Base-by-base conservation (phyloP, 2,329 filamentous ascomycete genomes). In the Pestalotiopsis sp. region DNA sequence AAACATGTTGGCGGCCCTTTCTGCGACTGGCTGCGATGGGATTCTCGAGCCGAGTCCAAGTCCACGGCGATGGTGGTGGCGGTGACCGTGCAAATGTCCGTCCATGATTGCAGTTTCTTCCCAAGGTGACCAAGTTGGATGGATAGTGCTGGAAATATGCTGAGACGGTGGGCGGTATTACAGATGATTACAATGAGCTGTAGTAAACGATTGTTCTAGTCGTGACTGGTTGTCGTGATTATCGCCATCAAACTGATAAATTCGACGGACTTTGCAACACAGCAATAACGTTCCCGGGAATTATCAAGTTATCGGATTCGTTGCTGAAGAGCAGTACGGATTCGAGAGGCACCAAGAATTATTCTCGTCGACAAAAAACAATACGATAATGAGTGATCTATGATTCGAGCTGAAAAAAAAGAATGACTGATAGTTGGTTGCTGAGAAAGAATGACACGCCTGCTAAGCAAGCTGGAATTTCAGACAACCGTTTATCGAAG, bases 381-480 rank as follows among this genome's bases (percentile, higher is more conserved):
- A n/a, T 17, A 38, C 65, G 38, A 45, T 59, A 60, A n/a, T 38
- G 56, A 38, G 25, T 36, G 77, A 76, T 64, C 75, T 76, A 71
- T 71, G 76, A 75, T 73, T 74, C 65, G 27, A 65, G 27, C 36
- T 17, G 65, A 56, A 65, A 66, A 82, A 82, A 67, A 83, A 75
- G 83, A 85, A 78, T 78, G 82, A 80, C 78, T 80, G 72, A 72
- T 77, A 77, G 76, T 76, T 79, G 74, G 72, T 70, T 75, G 59
- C 36, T 78, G 74, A 77, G 83, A 88, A 87, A 75, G 86, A 89
- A 82, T 84, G 88, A 81, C 84, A 82, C 80, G 85, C 86, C 87
- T 80, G 85, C 84, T 85, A 64, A 83, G 84, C 85, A 86, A 85
- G 84, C 84, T 80, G 76, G 71, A 75, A 72, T 76, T 36, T 36